A percentile compares a stretch with the other conserved stretches of the same genome.
Conservation (phyloP, 2,329 filamentous ascomycete genomes). For the Fusarium sambucinum region DNA sequence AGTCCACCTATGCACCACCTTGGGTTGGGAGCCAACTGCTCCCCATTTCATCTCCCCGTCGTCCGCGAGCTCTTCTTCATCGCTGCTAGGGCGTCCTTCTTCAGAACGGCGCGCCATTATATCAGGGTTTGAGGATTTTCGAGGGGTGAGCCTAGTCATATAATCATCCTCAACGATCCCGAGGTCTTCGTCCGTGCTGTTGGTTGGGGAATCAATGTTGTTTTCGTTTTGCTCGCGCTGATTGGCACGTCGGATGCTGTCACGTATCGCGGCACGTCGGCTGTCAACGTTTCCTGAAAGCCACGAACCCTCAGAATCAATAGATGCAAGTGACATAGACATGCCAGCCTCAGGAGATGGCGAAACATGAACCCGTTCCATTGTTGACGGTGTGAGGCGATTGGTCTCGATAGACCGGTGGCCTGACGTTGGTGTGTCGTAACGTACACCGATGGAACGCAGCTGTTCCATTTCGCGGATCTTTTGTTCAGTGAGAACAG, state of each 20-base stretch:
- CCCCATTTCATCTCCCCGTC: conserved; percentile 66
- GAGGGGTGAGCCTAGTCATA: conserved; percentile 63
- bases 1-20: conserved; percentile 69
- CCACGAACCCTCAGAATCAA: conserved; percentile 97
- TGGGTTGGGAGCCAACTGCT: conserved; percentile 60
- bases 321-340: conserved; percentile 89
- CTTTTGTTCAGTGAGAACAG: conserved; percentile 48
- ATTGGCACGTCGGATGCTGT: conserved; percentile 53
- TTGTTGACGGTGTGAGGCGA: conserved; percentile 37
- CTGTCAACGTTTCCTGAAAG: conserved; percentile 78
- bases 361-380: conserved; percentile 44
- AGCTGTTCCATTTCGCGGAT: conserved; percentile 44
- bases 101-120: conserved; percentile 59
- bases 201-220: conserved; percentile 57
- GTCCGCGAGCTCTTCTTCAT: conserved; percentile 64
- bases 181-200: conserved; percentile 72
- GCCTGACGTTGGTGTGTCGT: conserved; percentile 62
- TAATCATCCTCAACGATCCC: conserved; percentile 77
- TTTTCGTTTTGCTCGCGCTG: conserved; percentile 45
- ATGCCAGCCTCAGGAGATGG: conserved; percentile 71
- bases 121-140: conserved; percentile 43
- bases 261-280: conserved; percentile 61
- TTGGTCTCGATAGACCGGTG: conserved; percentile 54
- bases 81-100: conserved; percentile 68
- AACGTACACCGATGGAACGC: conserved; percentile 50